phyloP scores from a whole-genome alignment of 2,329 filamentous ascomycete species.

The Stachybotrys elegans region DNA sequence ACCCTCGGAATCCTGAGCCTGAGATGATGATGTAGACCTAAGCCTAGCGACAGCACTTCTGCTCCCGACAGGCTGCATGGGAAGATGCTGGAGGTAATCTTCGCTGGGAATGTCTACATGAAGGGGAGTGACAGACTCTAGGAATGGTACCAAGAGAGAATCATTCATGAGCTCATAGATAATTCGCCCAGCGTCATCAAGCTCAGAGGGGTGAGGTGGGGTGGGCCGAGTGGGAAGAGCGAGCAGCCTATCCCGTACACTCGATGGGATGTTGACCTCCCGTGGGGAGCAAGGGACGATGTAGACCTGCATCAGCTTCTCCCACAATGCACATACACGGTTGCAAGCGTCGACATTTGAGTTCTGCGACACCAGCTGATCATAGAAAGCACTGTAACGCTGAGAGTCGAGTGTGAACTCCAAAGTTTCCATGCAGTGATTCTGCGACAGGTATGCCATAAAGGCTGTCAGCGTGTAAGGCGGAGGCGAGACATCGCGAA shows the following conservation, averaged over 20 bases:
- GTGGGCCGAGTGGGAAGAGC: conserved; percentile 45
- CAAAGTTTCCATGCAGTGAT: conserved; percentile 92
- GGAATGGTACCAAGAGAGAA: conserved; percentile 86
- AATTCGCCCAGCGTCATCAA: conserved; percentile 80
- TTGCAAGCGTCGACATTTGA: conserved; percentile 43
- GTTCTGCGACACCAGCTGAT: conserved; percentile 33
- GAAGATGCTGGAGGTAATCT: conserved; percentile 37
- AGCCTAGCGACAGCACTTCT: conserved; percentile 27
- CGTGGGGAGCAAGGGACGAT: conserved; percentile 79
- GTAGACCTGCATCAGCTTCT: conserved; percentile 83
- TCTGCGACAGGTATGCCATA: conserved; percentile 94
- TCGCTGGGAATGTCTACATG: conserved; percentile 29
- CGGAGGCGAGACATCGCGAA: conserved; percentile 77
- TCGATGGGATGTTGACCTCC: conserved; percentile 85
- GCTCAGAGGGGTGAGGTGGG: conserved; percentile 67
- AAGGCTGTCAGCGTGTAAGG: conserved; percentile 91
- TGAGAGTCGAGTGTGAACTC: conserved; percentile 96
- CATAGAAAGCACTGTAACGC: conserved; percentile 64
- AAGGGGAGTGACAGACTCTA: conserved; percentile 57
- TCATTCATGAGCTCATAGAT: conserved; percentile 98
- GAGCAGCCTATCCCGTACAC: conserved; percentile 77
- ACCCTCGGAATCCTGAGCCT: conserved; percentile 43
- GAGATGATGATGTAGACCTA: conserved; percentile 35
- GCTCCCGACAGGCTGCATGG: conserved; percentile 26
- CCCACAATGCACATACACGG: conserved; percentile 78